Percentiles rank a stretch among this genome's conserved stretches.
phyloP scores from a whole-genome alignment of 2,329 filamentous ascomycete species.

The Calonectria fujianensis region DNA sequence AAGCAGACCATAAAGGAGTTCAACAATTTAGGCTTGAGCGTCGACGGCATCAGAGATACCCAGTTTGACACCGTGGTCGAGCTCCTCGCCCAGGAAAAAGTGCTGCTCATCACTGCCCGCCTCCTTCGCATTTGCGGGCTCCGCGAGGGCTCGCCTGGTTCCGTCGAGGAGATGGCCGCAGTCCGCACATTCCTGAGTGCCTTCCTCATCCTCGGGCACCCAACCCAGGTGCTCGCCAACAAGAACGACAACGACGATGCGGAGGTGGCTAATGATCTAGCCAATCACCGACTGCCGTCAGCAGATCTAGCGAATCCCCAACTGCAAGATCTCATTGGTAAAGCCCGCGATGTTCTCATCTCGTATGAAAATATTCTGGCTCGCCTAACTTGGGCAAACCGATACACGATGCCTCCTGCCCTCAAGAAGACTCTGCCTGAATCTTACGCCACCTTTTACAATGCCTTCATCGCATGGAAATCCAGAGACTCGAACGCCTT shows the following conservation, averaged over 20 bases:
- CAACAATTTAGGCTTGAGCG: slow-evolving; percentile 78
- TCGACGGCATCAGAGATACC: slow-evolving; percentile 81
- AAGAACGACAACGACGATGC: slow-evolving; percentile 77
- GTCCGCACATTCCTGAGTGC: slow-evolving; percentile 87
- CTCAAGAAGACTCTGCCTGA: slow-evolving; percentile 79
- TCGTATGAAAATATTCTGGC: slow-evolving; percentile 85
- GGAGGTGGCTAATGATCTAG: slow-evolving; percentile 67
- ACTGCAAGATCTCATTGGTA: slow-evolving; percentile 82
- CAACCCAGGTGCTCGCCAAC: slow-evolving; percentile 84
- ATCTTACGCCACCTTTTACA: slow-evolving; percentile 83
- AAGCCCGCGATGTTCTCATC: slow-evolving; percentile 85
- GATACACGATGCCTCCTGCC: slow-evolving; percentile 78
- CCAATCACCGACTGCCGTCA: slow-evolving; percentile 59
- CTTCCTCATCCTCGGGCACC: slow-evolving; percentile 87
- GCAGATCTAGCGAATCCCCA: slow-evolving; percentile 76
- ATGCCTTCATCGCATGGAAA: slow-evolving; percentile 90
- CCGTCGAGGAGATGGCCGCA: slow-evolving; percentile 80
- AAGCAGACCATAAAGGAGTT: slow-evolving; percentile 80
- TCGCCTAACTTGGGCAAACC: slow-evolving; percentile 79
- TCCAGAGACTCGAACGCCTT: slow-evolving; percentile 85
- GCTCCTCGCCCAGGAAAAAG: slow-evolving; percentile 79
- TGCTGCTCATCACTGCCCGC: slow-evolving; percentile 79
- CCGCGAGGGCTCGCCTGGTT: slow-evolving; percentile 77
- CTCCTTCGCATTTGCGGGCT: slow-evolving; percentile 83
- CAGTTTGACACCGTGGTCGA: slow-evolving; percentile 84